Conservation (phyloP, 1,284 basidiomycete species). For the Rhodotorula sp. region DNA sequence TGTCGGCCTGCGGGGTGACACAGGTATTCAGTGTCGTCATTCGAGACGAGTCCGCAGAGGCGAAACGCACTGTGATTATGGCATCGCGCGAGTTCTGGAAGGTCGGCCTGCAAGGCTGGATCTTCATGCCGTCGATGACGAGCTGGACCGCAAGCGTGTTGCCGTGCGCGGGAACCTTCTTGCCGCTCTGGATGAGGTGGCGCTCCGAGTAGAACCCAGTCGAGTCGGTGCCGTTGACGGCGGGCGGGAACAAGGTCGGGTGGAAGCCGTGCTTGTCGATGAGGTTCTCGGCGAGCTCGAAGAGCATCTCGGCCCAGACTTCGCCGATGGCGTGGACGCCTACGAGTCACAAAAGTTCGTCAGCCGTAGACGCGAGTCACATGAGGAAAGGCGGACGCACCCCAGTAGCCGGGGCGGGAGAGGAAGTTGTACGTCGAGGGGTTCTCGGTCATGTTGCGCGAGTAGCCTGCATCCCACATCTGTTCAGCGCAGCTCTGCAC, state of each 20-base stretch:
- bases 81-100: constrained; percentile 93
- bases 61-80: constrained; percentile 58
- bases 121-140: constrained; percentile 86
- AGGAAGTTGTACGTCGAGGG: constrained; percentile 94
- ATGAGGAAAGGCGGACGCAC: constrained; percentile 44
- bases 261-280: constrained; percentile 72
- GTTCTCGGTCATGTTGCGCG: constrained; percentile 64
- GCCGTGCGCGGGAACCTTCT: constrained; percentile 78
- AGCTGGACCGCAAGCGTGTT: constrained; percentile 80
- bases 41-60: too few species aligned
- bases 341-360: not conserved
- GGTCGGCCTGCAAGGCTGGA: constrained; percentile 77
- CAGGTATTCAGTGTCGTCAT: too few species aligned
- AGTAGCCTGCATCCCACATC: constrained; percentile 55
- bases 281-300: constrained; percentile 62
- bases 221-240: constrained; percentile 55
- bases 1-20: constrained; percentile 72
- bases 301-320: constrained; percentile 83
- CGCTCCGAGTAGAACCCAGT: constrained; percentile 67
- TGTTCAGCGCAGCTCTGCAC: too few species aligned
- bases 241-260: constrained; percentile 75
- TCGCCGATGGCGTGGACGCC: constrained; percentile 63
- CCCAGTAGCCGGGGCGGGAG: constrained; percentile 88
- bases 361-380: not conserved
- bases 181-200: constrained; percentile 41